Evolutionary conservation across 2,329 filamentous ascomycete genomes (phyloP), one percentile per base, ranked within the genome.

Genomic region (Colletotrichum somersetense): DNA sequence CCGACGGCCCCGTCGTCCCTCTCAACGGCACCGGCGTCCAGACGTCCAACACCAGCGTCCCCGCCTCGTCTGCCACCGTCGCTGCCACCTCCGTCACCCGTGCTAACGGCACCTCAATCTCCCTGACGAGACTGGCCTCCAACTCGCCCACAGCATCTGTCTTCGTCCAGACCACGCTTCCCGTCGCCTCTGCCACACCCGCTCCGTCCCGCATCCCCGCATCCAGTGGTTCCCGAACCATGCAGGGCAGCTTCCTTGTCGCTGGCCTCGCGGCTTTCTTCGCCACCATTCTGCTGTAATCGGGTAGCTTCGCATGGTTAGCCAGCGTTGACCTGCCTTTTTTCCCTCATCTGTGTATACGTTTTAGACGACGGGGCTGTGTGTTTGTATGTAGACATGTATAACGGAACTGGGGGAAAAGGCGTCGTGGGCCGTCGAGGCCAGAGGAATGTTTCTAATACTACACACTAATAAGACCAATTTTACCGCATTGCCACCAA

Each of bases 41-140:
- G 44, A 56, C 59, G 20, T 18, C 18, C 3, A 46, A 58, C 44
- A 56, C 40, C 38, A 35, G 2, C 16, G 52, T 18, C 14, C 23
- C 42, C 11, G 38, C 48, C 10, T 18, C 55, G 53, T 56, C 67
- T 16, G 23, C 38, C 50, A 40, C 63, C 33, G 23, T 52, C 67
- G 48, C 40, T 12, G 42, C 46, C 50, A 42, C 58, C 59, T 64
- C 71, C 5, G 75, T 79, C 66, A 77, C 80, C 63, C 81, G 78
- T 73, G 76, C 78, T 74, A 79, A 77, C 72, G 83, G 81, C 75
- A 78, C 80, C 58, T 81, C 66, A 75, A 84, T n/a, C 14, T 53
- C 65, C 52, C 16, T 71, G 48, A 62, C 65, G 26, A 62, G 65
- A 40, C 65, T 14, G 52, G 46, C 53, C 18, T 26, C 67, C 16